Evolutionary conservation across 2,329 filamentous ascomycete species (phyloP).

Genomic region (Talaromyces sp.): DNA sequence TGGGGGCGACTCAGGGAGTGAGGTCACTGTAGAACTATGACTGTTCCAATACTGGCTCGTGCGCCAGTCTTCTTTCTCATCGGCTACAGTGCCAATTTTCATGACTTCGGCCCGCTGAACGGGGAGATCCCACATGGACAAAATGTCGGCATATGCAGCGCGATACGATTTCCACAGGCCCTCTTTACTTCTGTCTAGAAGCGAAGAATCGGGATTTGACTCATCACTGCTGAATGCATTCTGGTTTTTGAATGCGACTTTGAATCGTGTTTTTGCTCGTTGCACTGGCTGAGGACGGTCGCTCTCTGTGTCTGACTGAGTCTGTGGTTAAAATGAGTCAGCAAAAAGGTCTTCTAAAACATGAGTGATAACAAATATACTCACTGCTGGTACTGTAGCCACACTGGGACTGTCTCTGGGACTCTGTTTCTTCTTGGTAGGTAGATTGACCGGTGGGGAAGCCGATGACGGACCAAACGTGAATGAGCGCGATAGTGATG

Average conservation of each 20-base stretch:
- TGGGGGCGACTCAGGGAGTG: constrained; percentile 25
- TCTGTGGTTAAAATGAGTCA: constrained; percentile 19
- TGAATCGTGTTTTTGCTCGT: constrained; percentile 42
- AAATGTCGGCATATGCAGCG: constrained; percentile 59
- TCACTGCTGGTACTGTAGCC: constrained; percentile 29
- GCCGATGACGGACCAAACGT: constrained; percentile 47
- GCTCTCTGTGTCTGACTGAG: constrained; percentile 43
- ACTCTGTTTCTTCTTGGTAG: constrained; percentile 41
- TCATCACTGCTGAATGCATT: constrained; percentile 59
- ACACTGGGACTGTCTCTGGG: constrained; percentile 40
- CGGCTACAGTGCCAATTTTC: constrained; percentile 54
- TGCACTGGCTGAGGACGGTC: constrained; percentile 34
- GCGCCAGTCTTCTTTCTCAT: constrained; percentile 33
- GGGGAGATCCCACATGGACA: constrained; percentile 61
- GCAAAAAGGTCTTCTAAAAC: constrained; percentile 26
- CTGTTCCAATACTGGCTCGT: constrained; percentile 28
- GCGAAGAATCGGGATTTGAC: constrained; percentile 43
- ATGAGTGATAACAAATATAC: constrained; percentile 23
- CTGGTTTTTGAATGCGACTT: constrained; percentile 59
- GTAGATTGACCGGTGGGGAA: constrained; percentile 41
- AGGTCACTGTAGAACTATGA: constrained; percentile 28
- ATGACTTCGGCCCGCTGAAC: constrained; percentile 60
- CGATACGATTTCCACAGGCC: constrained; percentile 57
- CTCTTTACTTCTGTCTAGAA: constrained; percentile 55
- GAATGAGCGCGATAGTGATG: constrained; percentile 50